phyloP scores from a whole-genome alignment of 495 filamentous ascomycete species.

The Penicillium cataractarum region DNA sequence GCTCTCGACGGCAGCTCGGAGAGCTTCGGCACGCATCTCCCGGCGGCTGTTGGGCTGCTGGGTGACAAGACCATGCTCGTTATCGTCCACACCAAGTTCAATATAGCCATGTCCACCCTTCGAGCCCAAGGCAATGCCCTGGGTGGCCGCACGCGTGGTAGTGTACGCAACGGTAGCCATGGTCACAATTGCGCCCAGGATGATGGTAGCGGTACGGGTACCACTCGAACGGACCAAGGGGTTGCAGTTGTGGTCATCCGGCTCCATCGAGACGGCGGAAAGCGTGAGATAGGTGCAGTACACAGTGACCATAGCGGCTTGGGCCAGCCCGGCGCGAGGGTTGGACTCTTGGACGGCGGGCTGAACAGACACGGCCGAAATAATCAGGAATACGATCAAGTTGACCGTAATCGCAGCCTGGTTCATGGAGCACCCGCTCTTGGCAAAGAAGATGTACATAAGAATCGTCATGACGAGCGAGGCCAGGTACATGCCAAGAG shows the following conservation, averaged over 20 bases:
- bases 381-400: constrained; percentile 76
- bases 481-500: constrained; percentile 88
- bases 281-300: constrained; percentile 99
- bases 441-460: constrained; percentile 97
- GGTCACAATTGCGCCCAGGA: constrained; percentile 91
- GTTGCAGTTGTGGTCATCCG: constrained; percentile 93
- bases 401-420: constrained; percentile 83
- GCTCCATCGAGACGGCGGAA: constrained; percentile 98
- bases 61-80: constrained; percentile 85
- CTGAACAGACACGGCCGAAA: constrained; percentile 86
- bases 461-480: constrained; percentile 91
- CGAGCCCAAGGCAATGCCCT: constrained; percentile 80
- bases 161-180: constrained; percentile 98
- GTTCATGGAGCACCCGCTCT: constrained; percentile 86
- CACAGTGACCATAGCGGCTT: constrained; percentile 94
- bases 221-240: constrained; percentile 85
- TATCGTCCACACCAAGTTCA: constrained; percentile 67
- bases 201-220: constrained; percentile 84
- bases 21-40: constrained; percentile 89
- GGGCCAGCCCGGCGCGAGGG: constrained; percentile 88
- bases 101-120: constrained; percentile 63
- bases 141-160: constrained; percentile 93
- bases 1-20: constrained; percentile 88
- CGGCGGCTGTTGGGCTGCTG: constrained; percentile 79
- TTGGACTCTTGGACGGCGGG: constrained; percentile 91